Conservation (phyloP, 2,329 filamentous ascomycete species). For the Epichloe uncinata region DNA sequence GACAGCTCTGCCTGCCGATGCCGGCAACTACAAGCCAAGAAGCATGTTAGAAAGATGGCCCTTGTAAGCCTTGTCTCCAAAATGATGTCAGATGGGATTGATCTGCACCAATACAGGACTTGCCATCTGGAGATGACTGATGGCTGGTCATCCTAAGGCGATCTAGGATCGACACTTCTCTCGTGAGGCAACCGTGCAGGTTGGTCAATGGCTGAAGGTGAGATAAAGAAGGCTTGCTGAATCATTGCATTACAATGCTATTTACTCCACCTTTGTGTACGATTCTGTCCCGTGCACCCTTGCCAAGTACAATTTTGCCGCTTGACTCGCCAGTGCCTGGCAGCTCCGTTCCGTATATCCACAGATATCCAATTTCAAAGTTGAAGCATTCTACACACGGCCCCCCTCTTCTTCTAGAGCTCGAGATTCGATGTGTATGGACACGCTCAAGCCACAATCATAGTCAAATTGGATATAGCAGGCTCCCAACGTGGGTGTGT, state of each 20-base stretch:
- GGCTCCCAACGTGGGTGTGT: neutral
- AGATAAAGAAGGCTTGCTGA: neutral
- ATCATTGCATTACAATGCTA: neutral
- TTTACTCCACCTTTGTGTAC: neutral
- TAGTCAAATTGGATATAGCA: neutral
- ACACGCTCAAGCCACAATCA: neutral
- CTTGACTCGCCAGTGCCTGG: neutral
- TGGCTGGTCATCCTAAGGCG: neutral
- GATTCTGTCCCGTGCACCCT: neutral
- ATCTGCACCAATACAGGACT: neutral
- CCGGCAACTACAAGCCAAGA: neutral
- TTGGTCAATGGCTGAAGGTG: neutral
- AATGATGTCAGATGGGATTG: neutral
- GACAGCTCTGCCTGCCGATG: neutral
- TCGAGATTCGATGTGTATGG: neutral
- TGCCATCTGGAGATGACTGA: neutral
- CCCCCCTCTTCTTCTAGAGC: neutral
- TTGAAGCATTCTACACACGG: neutral
- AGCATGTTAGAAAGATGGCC: neutral
- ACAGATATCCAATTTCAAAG: neutral
- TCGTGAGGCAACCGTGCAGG: neutral
- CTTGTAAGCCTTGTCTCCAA: neutral
- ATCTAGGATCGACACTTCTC: neutral
- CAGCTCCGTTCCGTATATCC: neutral
- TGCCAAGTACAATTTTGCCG: neutral